A percentile compares a stretch with the other conserved stretches of the same genome.
Evolutionary conservation across 208 protist genomes (phyloP).

Genomic region (Leptomonas seymouri): DNA sequence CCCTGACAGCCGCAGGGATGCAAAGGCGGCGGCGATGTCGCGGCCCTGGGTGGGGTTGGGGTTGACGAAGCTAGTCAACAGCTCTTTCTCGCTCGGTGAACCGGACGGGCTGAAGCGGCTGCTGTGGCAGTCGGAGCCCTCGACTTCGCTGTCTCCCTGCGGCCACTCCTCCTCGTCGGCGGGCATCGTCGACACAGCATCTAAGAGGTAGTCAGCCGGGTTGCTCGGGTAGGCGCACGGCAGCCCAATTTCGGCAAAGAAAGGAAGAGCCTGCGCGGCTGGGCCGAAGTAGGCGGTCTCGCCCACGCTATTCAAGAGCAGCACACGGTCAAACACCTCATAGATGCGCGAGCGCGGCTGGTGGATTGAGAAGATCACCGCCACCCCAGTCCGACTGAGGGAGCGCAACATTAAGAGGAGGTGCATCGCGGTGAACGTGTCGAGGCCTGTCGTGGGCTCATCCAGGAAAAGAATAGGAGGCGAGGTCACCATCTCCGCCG

Average conservation of each 20-base stretch:
- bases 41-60: conserved; percentile 31
- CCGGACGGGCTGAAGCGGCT: background rate
- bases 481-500: conserved; percentile 63
- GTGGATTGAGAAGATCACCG: conserved; percentile 78
- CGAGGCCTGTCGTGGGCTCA: conserved; percentile 86
- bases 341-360: conserved; percentile 73
- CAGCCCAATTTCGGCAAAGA: conserved; percentile 69
- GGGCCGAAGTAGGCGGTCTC: conserved; percentile 85
- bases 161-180: conserved; percentile 25
- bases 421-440: conserved; percentile 78
- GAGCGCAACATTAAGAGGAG: conserved; percentile 55
- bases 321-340: conserved; percentile 62
- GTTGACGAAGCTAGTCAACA: conserved; percentile 4
- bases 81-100: background rate
- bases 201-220: conserved; percentile 88
- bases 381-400: conserved; percentile 42
- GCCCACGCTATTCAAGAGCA: conserved; percentile 82
- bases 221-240: conserved; percentile 45
- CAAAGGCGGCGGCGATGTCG: conserved; percentile 56
- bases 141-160: conserved; percentile 15
- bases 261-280: conserved; percentile 47
- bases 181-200: conserved; percentile 46
- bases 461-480: conserved; percentile 79
- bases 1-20: conserved; percentile 26
- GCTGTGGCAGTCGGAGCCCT: conserved; percentile 10